Base-by-base conservation (phyloP, 805 yeast species). In the Metschnikowia continentalis region DNA sequence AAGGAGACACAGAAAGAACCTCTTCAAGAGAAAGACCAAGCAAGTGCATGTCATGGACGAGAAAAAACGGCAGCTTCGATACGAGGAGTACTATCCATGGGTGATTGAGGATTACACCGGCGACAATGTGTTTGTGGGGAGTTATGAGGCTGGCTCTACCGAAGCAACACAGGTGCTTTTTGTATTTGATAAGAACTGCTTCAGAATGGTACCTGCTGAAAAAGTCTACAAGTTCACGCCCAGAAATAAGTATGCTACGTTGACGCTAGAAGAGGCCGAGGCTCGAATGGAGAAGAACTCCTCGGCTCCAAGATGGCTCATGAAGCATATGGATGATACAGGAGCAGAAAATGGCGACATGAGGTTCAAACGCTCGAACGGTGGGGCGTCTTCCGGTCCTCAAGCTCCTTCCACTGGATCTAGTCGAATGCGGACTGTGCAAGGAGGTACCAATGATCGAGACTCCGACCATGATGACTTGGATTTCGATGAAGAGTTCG, bases 41-140 rank as follows among this genome's bases (percentile, higher is more conserved):
- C 96, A 91, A 67, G 81, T 90, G 17, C 83, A 80, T 58, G 80
- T 85, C 26, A 82, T 89, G 65, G 90, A 90, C 62, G 98, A 91
- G 60, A 81, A 81, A 7, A 91, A 89, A 54, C 79, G 92, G 55
- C 86, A 83, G 63, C 74, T 94, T 55, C 78, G 98, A 64, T 94
- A 92, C 65, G 99, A 94, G 70, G 99, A 94, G 70, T 89, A 86
- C 66, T 92, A 88, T 61, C 99, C 99, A 0, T 94, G 99, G 99
- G 96, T 94, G 15, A 74, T 94, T 77, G 99, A 94, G 71, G 99
- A 94, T 70, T 92, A 88, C 66, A 97, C 90, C 62, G 96, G 96
- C 42, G 79, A 81, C 54, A 92, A 94, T 64, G 92, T 96, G 0
- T 94, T 89, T 87, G 97, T 91, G 17, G 97, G 98, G 35, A 87